Conservation (phyloP, 2,329 filamentous ascomycete species). For the Rugonectria rugulosa region DNA sequence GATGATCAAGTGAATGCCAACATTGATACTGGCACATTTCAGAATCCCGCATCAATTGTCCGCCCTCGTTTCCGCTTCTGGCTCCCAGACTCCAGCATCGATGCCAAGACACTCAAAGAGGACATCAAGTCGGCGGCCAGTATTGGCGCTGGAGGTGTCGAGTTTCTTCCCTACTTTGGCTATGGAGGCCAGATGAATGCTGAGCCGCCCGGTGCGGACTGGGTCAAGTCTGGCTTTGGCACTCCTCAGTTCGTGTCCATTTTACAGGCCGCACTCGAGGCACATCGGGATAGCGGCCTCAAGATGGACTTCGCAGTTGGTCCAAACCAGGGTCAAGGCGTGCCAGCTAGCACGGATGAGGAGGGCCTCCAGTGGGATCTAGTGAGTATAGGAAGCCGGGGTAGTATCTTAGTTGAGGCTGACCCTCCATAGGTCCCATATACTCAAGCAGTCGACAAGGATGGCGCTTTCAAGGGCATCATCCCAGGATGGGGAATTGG, state of each 20-base stretch:
- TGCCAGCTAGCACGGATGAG: constrained; percentile 4
- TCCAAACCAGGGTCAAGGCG: constrained; percentile 19
- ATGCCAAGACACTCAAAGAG: not conserved
- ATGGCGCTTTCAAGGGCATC: not conserved
- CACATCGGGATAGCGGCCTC: not conserved
- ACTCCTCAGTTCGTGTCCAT: not conserved
- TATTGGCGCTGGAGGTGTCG: constrained; percentile 13
- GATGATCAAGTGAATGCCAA: constrained; percentile 2
- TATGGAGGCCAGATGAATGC: not conserved
- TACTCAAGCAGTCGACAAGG: not conserved
- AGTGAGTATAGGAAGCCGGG: not conserved
- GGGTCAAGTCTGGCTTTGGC: constrained; percentile 7
- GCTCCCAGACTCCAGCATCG: constrained; percentile 16
- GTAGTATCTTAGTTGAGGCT: not conserved
- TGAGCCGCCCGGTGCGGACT: constrained; percentile 8
- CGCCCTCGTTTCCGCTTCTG: constrained; percentile 18
- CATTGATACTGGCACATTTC: constrained; percentile 5
- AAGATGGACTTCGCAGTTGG: constrained; percentile 16
- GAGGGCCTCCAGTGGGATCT: constrained; percentile 17
- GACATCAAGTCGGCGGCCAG: not conserved
- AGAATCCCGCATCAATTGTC: not conserved
- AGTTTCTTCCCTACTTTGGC: constrained; percentile 10
- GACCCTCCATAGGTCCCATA: not conserved
- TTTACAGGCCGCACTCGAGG: not conserved
- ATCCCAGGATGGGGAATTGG: constrained; percentile 9